Base-by-base conservation (phyloP, 2,329 filamentous ascomycete species). In the Sporothrix pallida region DNA sequence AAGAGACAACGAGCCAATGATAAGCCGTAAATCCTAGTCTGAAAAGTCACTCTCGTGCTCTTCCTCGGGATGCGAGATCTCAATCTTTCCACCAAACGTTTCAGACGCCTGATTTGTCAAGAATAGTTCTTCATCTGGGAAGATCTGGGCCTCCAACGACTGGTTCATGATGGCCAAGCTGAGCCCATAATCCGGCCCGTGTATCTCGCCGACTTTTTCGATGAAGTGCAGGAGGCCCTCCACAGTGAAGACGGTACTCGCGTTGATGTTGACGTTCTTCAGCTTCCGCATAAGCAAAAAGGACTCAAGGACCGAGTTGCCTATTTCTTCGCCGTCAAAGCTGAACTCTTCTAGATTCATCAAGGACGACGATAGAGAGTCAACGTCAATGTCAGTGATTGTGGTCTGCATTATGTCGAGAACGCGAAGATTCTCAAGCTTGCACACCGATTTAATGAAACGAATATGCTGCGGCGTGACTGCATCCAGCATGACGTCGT, bases 301-400 rank as follows among this genome's bases (percentile, higher is more conserved):
- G 0, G 76, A 74, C 6, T 79, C 79, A 12, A 86, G 82, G 13
- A 89, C 78, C 3, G 79, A 78, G 48, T 84, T 82, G 74, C 89
- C 86, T 5, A 86, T 83, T 26, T 87, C 80, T 17, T 86, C 86
- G 60, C 89, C 89, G 60, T 84, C 86, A 68, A 91, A 85, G 62
- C 83, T 85, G 15, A 92, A 80, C 13, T 88, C 85, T 76, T 90
- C 87, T 0, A 92, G 83, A 17, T 83, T 78, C 0, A 80, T 80
- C 10, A 90, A 80, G 10, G 82, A 79, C 1, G 78, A 74, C 31
- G 86, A 82, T 17, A 92, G 82, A 2, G 77, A 77, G 12, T 82
- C 78, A 48, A 91, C 81, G 54, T 91, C 86, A 9, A 82, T 79
- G 8, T 85, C 81, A 0, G 80, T 82, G 74, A 91, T 85, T 1